Evolutionary conservation across 768 basidiomycete species (phyloP).

Genomic region (Panellus pusillus): DNA sequence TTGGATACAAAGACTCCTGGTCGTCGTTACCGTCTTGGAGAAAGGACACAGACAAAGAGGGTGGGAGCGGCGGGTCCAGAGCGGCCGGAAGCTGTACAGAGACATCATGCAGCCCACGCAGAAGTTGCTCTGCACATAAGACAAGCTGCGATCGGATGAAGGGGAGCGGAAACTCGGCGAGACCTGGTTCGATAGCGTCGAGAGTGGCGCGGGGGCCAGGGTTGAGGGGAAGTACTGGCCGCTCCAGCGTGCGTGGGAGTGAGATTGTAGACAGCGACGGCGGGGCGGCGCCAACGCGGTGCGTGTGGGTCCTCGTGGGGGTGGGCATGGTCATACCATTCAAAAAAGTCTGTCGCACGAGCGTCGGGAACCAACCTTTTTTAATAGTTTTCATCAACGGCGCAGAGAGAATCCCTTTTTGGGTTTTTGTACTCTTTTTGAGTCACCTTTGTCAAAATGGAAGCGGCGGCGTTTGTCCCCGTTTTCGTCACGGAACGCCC

Average conservation of each 20-base stretch:
- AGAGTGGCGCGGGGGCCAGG: conserved; percentile 37
- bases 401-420: too few species aligned
- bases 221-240: conserved; percentile 18
- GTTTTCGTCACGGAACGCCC: too few species aligned
- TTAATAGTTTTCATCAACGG: too few species aligned
- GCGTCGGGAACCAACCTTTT: too few species aligned
- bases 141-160: conserved; percentile 40
- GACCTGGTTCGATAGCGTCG: conserved; percentile 41
- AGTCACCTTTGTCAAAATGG: too few species aligned
- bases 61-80: not conserved
- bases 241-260: conserved; percentile 3
- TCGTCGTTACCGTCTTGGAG: not conserved
- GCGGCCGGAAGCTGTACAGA: not conserved
- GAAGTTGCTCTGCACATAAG: not conserved
- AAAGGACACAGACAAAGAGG: not conserved
- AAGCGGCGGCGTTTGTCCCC: too few species aligned
- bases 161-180: conserved; percentile 42
- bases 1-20: not conserved
- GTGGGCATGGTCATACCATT: not conserved
- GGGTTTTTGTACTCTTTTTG: too few species aligned
- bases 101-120: not conserved
- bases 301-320: not conserved
- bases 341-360: not conserved
- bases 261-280: not conserved
- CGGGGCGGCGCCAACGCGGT: not conserved